These are phyloP conservation scores for Agrostemma githago DNA, from an alignment of 148 eudicot species.

Conservation along the genomic window DNA sequence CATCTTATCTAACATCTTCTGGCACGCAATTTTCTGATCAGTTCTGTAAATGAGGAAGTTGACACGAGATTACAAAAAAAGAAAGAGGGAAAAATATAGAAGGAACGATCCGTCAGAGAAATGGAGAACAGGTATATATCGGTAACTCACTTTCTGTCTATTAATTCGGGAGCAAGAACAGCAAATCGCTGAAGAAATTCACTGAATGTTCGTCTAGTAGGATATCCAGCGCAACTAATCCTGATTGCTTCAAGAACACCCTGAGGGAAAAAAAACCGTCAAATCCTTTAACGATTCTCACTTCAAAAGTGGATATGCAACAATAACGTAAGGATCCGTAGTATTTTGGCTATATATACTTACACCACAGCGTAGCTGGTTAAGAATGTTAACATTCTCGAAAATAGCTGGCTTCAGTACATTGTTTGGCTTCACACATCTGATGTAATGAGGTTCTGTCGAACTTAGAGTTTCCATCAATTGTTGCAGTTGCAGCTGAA, in stretches of 20 bases:
- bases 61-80: conserved; percentile 5
- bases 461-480: conserved; percentile 92
- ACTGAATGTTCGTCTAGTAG: conserved; percentile 87
- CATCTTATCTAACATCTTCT: conserved; percentile 84
- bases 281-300: conserved; percentile 1
- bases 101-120: too few relatives aligned
- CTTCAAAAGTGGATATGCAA: background rate
- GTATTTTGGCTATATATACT: conserved; percentile 37
- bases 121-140: background rate
- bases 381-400: conserved; percentile 82
- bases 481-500: conserved; percentile 98
- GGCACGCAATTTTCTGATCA: conserved; percentile 84
- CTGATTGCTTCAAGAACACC: conserved; percentile 99
- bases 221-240: conserved; percentile 99
- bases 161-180: conserved; percentile 92
- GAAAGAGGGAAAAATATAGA: background rate
- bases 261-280: conserved; percentile 35
- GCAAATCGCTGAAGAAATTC: conserved; percentile 96
- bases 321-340: background rate
- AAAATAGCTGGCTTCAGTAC: conserved; percentile 90
- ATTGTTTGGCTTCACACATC: conserved; percentile 99
- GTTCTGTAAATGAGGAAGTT: conserved; percentile 37
- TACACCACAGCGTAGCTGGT: conserved; percentile 98
- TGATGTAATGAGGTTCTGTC: conserved; percentile 98
- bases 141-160: conserved; percentile 74